Evolutionary conservation across 345 rosid species (phyloP).

Genomic region (Populus deltoides): DNA sequence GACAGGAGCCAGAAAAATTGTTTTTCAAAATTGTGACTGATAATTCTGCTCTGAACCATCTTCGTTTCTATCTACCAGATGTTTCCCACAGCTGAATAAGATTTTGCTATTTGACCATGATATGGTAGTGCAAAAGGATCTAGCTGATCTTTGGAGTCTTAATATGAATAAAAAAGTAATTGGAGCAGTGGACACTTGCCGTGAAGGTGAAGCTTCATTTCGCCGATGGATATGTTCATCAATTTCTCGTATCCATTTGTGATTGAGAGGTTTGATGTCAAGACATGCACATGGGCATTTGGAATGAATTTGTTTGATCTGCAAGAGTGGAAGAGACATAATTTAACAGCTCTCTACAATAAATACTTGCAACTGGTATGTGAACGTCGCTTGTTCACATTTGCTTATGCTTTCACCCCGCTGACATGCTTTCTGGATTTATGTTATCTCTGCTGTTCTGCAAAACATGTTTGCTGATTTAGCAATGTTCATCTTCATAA

Average conservation of each 20-base stretch:
- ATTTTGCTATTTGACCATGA: constrained; percentile 31
- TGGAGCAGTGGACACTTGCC: constrained; percentile 34
- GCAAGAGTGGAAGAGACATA: constrained; percentile 25
- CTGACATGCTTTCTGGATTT: not conserved
- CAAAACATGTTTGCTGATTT: not conserved
- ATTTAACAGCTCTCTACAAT: constrained; percentile 23
- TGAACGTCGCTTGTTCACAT: not conserved
- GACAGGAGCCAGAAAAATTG: constrained; percentile 27
- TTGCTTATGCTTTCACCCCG: constrained; percentile 2
- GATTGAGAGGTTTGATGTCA: constrained; percentile 16
- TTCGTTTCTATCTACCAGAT: constrained; percentile 34
- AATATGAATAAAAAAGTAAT: constrained; percentile 29
- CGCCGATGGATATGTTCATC: constrained; percentile 22
- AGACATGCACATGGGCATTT: constrained; percentile 33
- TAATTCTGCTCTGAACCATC: constrained; percentile 25
- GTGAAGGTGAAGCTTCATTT: constrained; percentile 36
- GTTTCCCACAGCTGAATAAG: constrained; percentile 28
- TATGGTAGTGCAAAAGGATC: constrained; percentile 26
- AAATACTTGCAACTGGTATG: constrained; percentile 71
- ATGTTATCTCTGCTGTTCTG: not conserved
- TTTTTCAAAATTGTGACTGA: constrained; percentile 30
- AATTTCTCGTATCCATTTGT: constrained; percentile 33
- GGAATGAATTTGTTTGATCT: constrained; percentile 35
- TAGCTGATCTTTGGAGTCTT: constrained; percentile 23
- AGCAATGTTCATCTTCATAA: not conserved